These are phyloP conservation scores for Rhynchosporium secalis DNA, from an alignment of 2,329 filamentous ascomycete species.

Conservation along the genomic window DNA sequence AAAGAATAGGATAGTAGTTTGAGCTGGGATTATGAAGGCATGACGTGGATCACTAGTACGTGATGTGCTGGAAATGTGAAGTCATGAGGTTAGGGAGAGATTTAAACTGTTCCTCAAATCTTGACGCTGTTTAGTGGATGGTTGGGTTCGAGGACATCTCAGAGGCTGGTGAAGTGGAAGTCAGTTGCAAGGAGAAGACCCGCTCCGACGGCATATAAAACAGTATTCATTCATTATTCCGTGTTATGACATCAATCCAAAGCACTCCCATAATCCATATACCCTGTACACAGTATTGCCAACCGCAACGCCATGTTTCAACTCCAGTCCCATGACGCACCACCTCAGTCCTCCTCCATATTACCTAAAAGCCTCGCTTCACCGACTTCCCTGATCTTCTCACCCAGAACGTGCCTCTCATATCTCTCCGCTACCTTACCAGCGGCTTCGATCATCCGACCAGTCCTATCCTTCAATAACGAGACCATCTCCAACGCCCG, in stretches of 20 bases:
- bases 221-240: neutral
- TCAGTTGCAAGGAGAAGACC: neutral
- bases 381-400: slow-evolving; percentile 86
- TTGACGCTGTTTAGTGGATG: neutral
- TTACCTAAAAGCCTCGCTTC: slow-evolving; percentile 50
- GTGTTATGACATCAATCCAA: neutral
- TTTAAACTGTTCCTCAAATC: neutral
- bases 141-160: neutral
- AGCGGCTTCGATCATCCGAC: slow-evolving; percentile 89
- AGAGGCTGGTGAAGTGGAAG: neutral
- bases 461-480: slow-evolving; percentile 80
- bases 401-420: slow-evolving; percentile 73
- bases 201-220: neutral
- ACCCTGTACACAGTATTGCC: neutral
- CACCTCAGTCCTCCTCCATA: slow-evolving; percentile 37
- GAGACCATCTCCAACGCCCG: slow-evolving; percentile 87
- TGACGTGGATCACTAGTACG: too few species aligned
- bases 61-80: neutral
- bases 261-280: neutral
- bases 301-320: too few species aligned
- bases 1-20: neutral
- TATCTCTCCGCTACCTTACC: slow-evolving; percentile 87
- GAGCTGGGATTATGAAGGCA: neutral
- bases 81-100: neutral
- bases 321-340: neutral